phyloP scores from a whole-genome alignment of 352 stramenopile genomes.

The Pythium aquatile region DNA sequence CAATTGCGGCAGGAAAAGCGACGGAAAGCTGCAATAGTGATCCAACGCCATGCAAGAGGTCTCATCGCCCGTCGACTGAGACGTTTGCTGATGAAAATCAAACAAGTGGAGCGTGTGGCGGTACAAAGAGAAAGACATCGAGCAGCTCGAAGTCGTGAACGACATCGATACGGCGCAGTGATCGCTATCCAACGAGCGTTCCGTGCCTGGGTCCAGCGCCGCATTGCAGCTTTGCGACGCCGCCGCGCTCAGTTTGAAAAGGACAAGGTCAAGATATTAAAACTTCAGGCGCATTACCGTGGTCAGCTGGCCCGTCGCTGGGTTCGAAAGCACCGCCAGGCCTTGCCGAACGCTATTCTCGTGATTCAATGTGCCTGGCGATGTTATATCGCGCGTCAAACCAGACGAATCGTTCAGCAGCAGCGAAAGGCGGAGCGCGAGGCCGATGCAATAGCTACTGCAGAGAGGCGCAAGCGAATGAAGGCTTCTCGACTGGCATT shows the following conservation, averaged over 20 bases:
- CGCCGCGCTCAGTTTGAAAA: slow-evolving; percentile 60
- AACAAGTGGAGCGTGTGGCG: slow-evolving; percentile 18
- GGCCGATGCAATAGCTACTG: slow-evolving; percentile 24
- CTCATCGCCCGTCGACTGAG: slow-evolving; percentile 33
- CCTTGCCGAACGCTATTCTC: slow-evolving; percentile 29
- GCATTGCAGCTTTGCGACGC: slow-evolving; percentile 33
- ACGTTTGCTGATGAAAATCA: slow-evolving; percentile 42
- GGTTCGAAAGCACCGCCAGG: slow-evolving; percentile 19
- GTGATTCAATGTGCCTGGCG: slow-evolving; percentile 55
- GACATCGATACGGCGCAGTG: slow-evolving; percentile 32
- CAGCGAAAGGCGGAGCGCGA: slow-evolving; percentile 22
- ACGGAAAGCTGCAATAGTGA: slow-evolving; percentile 35
- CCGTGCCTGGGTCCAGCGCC: slow-evolving; percentile 37
- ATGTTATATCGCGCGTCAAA: slow-evolving; percentile 31
- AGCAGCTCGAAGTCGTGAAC: slow-evolving; percentile 10
- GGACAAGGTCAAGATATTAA: slow-evolving; percentile 53
- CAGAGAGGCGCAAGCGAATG: slow-evolving; percentile 5
- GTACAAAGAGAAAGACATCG: slow-evolving; percentile 14
- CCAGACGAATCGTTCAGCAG: slow-evolving; percentile 11
- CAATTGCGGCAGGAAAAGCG: slow-evolving; percentile 37
- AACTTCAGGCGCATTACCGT: slow-evolving; percentile 54
- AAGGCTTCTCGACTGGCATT: slow-evolving; percentile 6
- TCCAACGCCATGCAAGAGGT: slow-evolving; percentile 42
- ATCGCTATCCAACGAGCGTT: slow-evolving; percentile 48
- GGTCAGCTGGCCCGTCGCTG: slow-evolving; percentile 36